Percentiles rank a stretch among this genome's conserved stretches.
Evolutionary conservation across 192 early-diverging fungal species (phyloP).

Genomic region (Podila horticola): DNA sequence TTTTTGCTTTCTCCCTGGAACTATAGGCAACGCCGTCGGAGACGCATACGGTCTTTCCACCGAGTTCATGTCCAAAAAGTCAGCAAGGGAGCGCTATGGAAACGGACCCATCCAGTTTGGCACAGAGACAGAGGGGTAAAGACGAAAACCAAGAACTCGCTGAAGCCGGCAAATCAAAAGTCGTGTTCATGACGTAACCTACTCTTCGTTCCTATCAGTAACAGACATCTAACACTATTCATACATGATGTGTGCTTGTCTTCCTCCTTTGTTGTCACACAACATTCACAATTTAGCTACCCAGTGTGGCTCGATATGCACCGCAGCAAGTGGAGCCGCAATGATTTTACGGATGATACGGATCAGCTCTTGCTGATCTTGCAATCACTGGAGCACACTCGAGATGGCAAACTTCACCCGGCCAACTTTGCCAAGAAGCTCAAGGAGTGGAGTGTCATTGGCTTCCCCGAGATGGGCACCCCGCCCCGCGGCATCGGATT

Average conservation of each 20-base stretch:
- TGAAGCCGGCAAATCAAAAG: too few relatives aligned
- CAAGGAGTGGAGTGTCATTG: constrained; percentile 61
- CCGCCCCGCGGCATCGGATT: constrained; percentile 64
- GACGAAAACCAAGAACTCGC: too few relatives aligned
- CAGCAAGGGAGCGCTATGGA: constrained; percentile 59
- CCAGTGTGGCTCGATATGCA: constrained; percentile 54
- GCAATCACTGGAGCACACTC: constrained; percentile 56
- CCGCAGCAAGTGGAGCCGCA: constrained; percentile 49
- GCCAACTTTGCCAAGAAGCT: constrained; percentile 62
- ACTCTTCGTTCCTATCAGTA: too few relatives aligned
- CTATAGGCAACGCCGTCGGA: constrained; percentile 66
- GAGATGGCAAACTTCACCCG: constrained; percentile 59
- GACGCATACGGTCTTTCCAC: constrained; percentile 73
- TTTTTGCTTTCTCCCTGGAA: background rate
- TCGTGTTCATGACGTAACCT: too few relatives aligned
- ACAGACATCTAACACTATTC: too few relatives aligned
- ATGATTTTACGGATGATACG: constrained; percentile 62
- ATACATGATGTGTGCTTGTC: background rate
- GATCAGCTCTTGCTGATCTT: constrained; percentile 71
- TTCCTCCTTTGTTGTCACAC: background rate
- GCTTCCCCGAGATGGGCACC: constrained; percentile 63
- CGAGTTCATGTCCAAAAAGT: constrained; percentile 64
- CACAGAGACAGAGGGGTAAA: constrained; percentile 35
- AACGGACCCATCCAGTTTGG: constrained; percentile 70
- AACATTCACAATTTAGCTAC: constrained; percentile 7